A percentile compares a stretch with the other conserved stretches of the same genome.
phyloP scores from a whole-genome alignment of 129 eudicot species.

The Arctium minus region DNA sequence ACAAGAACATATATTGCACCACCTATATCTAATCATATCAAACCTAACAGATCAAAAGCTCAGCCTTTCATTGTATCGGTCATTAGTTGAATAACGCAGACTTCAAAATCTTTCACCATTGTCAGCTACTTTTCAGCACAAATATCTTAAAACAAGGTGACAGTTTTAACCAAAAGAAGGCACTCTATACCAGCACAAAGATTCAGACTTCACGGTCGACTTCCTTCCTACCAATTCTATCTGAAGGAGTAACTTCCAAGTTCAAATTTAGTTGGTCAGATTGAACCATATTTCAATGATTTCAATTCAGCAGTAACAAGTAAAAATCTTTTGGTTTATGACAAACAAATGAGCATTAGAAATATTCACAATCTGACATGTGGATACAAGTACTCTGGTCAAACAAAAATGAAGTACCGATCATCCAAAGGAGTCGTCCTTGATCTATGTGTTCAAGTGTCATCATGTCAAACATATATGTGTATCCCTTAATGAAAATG shows the following conservation, averaged over 20 bases:
- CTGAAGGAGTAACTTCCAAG: not conserved
- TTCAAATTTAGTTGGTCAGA: not conserved
- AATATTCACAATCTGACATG: not conserved
- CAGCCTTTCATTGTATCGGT: not conserved
- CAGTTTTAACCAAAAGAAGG: not conserved
- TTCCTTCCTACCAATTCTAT: not conserved
- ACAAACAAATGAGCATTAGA: not conserved
- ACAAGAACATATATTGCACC: not conserved
- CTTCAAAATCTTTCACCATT: not conserved
- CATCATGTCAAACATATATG: not conserved
- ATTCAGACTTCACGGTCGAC: not conserved
- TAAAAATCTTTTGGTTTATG: not conserved
- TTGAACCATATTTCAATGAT: not conserved
- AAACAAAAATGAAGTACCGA: not conserved
- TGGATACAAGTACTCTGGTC: not conserved
- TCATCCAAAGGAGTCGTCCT: not conserved
- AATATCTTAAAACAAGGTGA: not conserved
- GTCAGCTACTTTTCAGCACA: not conserved
- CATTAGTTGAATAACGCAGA: not conserved
- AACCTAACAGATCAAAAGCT: not conserved
- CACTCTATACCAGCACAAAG: not conserved
- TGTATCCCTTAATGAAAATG: not conserved
- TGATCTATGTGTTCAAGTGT: not conserved
- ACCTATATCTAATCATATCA: not conserved
- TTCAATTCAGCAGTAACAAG: not conserved